Evolutionary conservation across 495 filamentous ascomycete genomes (phyloP), one percentile per base, ranked within the genome.

Genomic region (Hypoxylon trugodes): DNA sequence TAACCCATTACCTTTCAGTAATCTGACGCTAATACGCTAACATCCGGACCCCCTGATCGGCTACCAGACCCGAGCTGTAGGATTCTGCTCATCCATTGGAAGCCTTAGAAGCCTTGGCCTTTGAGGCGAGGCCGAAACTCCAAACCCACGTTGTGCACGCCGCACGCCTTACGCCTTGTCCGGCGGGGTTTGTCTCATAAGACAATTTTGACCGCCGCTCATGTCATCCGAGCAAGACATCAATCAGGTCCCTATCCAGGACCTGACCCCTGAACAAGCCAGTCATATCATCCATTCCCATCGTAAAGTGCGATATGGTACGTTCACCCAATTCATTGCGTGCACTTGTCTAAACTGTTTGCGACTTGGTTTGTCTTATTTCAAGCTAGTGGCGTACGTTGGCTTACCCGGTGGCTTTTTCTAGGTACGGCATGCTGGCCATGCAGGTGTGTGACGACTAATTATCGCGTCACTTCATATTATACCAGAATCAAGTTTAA

Each of bases 361-460:
- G 21, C 28, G 5, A 43, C 18, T 26, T 22, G 28, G 9, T n/a
- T n/a, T n/a, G n/a, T n/a, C n/a, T 42, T 6, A 10, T 24, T 43
- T 37, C 41, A 35, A 47, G 6, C 18, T 58, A 10, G 16, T 24
- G n/a, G 12, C 6, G 10, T 41, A 30, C 43, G 25, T 46, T 45
- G 10, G 56, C 66, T 71, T 63, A 73, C 65, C 56, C n/a, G n/a
- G n/a, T n/a, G 21, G 13, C 32, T 6, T 4, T 60, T 7, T 68
- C 12, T 61, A 84, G 82, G 82, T 22, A 84, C 82, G 45, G 87
- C 88, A 30, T 91, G 88, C 72, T 91, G 88, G 77, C 87, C 88
- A 24, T 90, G 88, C 57, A 66, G 64, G 64, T 66, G 52, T 38
- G 64, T 56, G 32, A 24, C 51, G 2, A 37, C 28, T 54, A 10